Evolutionary conservation across 768 basidiomycete species (phyloP).

Genomic region (Gautieria morchelliformis): DNA sequence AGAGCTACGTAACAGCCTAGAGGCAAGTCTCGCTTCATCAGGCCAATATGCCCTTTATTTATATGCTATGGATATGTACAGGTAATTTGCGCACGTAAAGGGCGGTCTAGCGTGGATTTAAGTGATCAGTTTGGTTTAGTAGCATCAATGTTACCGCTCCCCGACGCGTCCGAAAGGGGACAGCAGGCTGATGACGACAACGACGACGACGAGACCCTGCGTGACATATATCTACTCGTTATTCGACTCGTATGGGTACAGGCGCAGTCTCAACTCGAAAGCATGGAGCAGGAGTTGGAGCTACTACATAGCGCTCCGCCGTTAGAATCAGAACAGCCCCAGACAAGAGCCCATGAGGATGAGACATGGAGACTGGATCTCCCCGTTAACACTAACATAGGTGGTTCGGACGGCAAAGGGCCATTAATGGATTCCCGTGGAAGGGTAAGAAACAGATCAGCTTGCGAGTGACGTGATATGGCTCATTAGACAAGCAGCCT

Average conservation of each 20-base stretch:
- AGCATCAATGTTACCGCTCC: slow-evolving; percentile 44
- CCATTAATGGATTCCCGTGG: slow-evolving; percentile 67
- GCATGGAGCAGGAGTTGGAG: slow-evolving; percentile 61
- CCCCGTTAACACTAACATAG: slow-evolving; percentile 20
- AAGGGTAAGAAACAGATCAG: slow-evolving; percentile 41
- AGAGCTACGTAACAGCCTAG: slow-evolving; percentile 58
- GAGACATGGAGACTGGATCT: slow-evolving; percentile 70
- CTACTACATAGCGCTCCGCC: slow-evolving; percentile 47
- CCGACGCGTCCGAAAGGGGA: slow-evolving; percentile 10
- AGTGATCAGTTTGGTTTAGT: slow-evolving; percentile 55
- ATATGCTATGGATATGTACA: slow-evolving; percentile 16
- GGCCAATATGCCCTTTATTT: not conserved
- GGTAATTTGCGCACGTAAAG: slow-evolving; percentile 46
- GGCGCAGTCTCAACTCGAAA: slow-evolving; percentile 56
- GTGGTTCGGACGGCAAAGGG: slow-evolving; percentile 38
- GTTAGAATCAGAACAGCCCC: slow-evolving; percentile 17
- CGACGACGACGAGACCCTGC: slow-evolving; percentile 54
- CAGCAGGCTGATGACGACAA: slow-evolving; percentile 28
- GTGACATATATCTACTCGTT: slow-evolving; percentile 60
- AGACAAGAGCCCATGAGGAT: slow-evolving; percentile 35
- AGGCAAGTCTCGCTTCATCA: slow-evolving; percentile 35
- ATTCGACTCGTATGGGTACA: slow-evolving; percentile 66
- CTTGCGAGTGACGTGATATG: not conserved
- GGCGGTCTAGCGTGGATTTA: slow-evolving; percentile 27
- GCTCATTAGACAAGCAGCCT: slow-evolving; percentile 39